Evolutionary conservation across 108 stramenopile species (phyloP).

Genomic region (Nitzschia sp.): DNA sequence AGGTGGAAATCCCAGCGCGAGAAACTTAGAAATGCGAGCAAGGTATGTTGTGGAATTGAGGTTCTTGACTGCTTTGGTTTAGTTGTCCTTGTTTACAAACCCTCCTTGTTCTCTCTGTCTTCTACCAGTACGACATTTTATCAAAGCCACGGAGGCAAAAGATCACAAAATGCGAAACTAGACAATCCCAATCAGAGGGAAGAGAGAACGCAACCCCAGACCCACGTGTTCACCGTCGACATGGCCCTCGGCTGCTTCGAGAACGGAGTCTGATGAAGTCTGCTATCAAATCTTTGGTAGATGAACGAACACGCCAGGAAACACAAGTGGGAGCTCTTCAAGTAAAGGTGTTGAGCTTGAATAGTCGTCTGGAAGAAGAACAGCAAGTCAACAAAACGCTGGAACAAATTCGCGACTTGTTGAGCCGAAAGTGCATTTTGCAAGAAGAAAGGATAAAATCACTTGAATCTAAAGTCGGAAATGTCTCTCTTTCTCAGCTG

Average conservation of each 20-base stretch:
- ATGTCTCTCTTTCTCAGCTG: not conserved
- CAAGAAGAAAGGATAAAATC: conserved; percentile 10
- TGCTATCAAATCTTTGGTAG: not conserved
- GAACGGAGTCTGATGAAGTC: conserved; percentile 6
- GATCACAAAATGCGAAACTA: no score
- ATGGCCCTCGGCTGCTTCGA: conserved; percentile 3
- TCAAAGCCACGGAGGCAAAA: no score
- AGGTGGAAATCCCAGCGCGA: conserved; percentile 7
- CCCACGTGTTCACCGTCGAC: not conserved
- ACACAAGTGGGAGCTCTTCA: not conserved
- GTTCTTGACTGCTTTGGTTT: not conserved
- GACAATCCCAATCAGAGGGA: not conserved
- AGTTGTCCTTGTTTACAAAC: not conserved
- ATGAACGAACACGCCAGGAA: not conserved
- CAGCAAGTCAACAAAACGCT: conserved; percentile 3
- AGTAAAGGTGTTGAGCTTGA: not conserved
- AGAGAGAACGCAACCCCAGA: not conserved
- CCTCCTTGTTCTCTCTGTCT: not conserved
- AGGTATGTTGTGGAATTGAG: not conserved
- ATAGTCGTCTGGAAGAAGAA: conserved; percentile 4
- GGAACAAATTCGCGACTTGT: conserved; percentile 5
- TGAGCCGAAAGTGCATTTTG: conserved; percentile 1
- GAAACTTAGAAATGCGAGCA: not conserved
- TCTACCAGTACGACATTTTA: not conserved
- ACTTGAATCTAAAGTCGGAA: not conserved